Conservation (phyloP, 768 basidiomycete species). For the Psilocybe cyanescens region DNA sequence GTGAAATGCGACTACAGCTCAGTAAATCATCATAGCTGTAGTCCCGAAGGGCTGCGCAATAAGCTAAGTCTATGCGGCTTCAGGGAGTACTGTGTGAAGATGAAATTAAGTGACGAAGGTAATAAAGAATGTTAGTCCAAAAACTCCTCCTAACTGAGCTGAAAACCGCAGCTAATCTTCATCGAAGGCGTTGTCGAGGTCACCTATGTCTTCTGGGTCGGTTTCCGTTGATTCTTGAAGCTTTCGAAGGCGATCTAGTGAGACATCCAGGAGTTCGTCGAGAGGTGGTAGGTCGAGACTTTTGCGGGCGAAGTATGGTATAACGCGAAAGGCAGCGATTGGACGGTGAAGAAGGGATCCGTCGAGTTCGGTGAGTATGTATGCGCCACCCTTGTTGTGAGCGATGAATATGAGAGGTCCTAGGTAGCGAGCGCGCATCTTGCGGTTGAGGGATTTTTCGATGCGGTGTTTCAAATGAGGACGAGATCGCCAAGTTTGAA, state of each 20-base stretch:
- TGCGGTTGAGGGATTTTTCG: constrained; percentile 30
- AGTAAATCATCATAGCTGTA: too few species aligned
- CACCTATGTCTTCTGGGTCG: constrained; percentile 2
- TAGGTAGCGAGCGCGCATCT: constrained; percentile 31
- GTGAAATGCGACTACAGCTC: too few species aligned
- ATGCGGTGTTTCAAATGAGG: constrained; percentile 33
- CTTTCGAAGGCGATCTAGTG: constrained; percentile 1
- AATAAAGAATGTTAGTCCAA: too few species aligned
- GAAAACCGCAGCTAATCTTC: too few species aligned
- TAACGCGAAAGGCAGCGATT: constrained; percentile 22
- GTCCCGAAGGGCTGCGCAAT: too few species aligned
- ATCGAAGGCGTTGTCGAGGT: too few species aligned
- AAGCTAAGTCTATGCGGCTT: too few species aligned
- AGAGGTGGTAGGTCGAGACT: constrained; percentile 9
- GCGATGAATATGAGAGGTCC: constrained; percentile 34
- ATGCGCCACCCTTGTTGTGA: constrained; percentile 26
- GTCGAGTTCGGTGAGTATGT: constrained; percentile 24
- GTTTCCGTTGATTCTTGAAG: background rate
- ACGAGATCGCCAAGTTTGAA: constrained; percentile 37
- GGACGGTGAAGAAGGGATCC: constrained; percentile 17
- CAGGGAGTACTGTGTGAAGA: too few species aligned
- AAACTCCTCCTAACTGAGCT: too few species aligned
- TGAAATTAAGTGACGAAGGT: too few species aligned
- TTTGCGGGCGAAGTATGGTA: constrained; percentile 23
- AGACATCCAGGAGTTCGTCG: constrained; percentile 18